A percentile compares a stretch with the other conserved stretches of the same genome.
These are phyloP conservation scores for Porphyra umbilicalis DNA, from an alignment of 31 red algal genomes.

Conservation along the genomic window DNA sequence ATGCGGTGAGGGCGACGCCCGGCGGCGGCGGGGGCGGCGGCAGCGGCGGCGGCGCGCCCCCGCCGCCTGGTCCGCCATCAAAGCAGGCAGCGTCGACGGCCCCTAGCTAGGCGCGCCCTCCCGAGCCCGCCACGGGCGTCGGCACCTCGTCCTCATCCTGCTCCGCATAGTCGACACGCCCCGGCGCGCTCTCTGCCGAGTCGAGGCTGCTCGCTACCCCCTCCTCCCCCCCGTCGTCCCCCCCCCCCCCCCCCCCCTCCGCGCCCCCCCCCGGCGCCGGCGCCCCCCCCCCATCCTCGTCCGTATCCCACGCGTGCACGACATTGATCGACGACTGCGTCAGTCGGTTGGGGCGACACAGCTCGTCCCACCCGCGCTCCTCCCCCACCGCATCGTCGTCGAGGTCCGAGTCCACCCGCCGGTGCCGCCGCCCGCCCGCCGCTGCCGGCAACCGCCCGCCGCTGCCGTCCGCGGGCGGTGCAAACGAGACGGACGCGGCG, in stretches of 20 bases:
- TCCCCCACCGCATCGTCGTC: background rate
- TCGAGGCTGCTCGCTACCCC: background rate
- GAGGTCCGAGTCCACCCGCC: background rate
- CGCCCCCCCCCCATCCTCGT: background rate
- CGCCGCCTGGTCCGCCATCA: background rate
- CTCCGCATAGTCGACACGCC: background rate
- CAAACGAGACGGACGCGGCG: background rate
- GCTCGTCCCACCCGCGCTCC: background rate
- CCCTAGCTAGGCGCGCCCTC: too few relatives aligned
- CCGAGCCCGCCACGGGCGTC: background rate
- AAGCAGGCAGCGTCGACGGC: too few relatives aligned
- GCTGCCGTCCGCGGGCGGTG: too few relatives aligned
- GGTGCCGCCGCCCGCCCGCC: background rate
- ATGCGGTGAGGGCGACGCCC: background rate
- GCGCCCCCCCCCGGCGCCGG: background rate
- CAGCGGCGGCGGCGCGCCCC: background rate
- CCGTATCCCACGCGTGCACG: background rate
- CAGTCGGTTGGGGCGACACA: background rate
- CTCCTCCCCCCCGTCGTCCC: background rate
- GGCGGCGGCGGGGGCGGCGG: too few relatives aligned
- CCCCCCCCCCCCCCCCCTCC: background rate
- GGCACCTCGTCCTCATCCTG: background rate
- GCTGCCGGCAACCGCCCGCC: too few relatives aligned
- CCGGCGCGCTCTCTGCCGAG: background rate
- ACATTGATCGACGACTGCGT: background rate